Base-by-base conservation (phyloP, 208 protist species). In the Leishmania gerbilli region DNA sequence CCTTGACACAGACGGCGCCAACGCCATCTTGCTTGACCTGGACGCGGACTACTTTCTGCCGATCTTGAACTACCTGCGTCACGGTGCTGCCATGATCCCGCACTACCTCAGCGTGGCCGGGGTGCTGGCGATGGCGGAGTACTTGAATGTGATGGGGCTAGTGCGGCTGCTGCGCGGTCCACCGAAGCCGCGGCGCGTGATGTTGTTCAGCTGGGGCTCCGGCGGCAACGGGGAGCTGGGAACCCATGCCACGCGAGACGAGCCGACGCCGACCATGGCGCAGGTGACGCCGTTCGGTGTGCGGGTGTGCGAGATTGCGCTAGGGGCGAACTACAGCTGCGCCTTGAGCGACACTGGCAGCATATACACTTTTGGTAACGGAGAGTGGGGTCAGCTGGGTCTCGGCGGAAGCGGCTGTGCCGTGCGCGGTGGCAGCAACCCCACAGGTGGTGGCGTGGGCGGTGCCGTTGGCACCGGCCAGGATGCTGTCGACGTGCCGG, bases 331-430 rank as follows among this genome's bases (percentile, higher is more conserved):
- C 86, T 98, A 96, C 83, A 98, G 89, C 81, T 91, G 90, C 58
- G 92, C 82, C 5, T 84, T 95, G 34, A 90, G 84, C 40, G 83
- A 90, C 71, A 74, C 74, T 42, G 93, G 93, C 27, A 84, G 91
- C 64, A 87, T 97, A 40, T 95, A 94, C 77, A 90, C 91, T 9
- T 95, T 96, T 76, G 95, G 95, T 17, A 93, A 94, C 75, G 92
- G 92, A 0, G 91, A 95, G 77, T 97, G 95, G 93, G 95, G 95
- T 0, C 95, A 97, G 82, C 86, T 97, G 19, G 95, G 95, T 21
- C 83, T 97, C 21, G 93, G 81, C 51, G 77, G 77, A 40, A 53
- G 81, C 11, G 47, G 76, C 51, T 64, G 47, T 60, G 68, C 47
- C 17, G 75, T 72, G 77, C 62, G 34, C 37, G 49, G 47, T 64